Base-by-base conservation (phyloP, 768 basidiomycete species). In the Phylloporus rhodoxanthus region DNA sequence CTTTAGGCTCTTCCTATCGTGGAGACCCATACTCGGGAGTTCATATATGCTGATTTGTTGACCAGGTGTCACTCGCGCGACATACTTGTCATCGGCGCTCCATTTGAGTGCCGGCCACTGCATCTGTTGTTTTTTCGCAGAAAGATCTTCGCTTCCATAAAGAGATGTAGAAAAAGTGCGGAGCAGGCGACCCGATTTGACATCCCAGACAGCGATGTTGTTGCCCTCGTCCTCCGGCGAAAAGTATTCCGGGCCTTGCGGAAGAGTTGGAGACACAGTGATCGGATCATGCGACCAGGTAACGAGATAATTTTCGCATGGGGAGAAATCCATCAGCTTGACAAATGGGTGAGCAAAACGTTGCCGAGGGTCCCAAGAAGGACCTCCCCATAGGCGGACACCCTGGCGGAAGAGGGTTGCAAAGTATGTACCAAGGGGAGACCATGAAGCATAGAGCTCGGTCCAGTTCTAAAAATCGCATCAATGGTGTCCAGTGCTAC, bases 241-340 rank as follows among this genome's bases (percentile, higher is more conserved):
- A 72, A 93, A 89, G 65, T 80, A 90, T 62, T 85, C 85, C 44
- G 82, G 85, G 8, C 92, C 90, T 67, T 89, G 87, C 25, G 80
- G 73, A 34, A 86, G 82, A 54, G 82, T 83, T 52, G 90, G 85
- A 21, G 87, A 84, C 25, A 93, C 85, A 34, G 85, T 77, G 56
- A 98, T 93, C 13, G 93, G 84, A 57, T 95, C 91, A 57, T 91
- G 86, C 2, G 96, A 97, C 91, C 93, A 97, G 36, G 96, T 98
- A 61, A 98, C 90, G 51, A 99, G 72, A 71, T 95, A 98, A 50
- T 89, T 84, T 70, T 99, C 96, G 72, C 87, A 89, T 4, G 96
- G 92, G 8, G 95, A 97, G 70, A 98, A 98, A 68, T 97, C 94
- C 65, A 99, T 85, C 43, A 97, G 77, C 68, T 92, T 92, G 61